Percentiles rank a stretch among this genome's conserved stretches.
phyloP scores from a whole-genome alignment of 257 asterid species.

The Schizonepeta tenuifolia region DNA sequence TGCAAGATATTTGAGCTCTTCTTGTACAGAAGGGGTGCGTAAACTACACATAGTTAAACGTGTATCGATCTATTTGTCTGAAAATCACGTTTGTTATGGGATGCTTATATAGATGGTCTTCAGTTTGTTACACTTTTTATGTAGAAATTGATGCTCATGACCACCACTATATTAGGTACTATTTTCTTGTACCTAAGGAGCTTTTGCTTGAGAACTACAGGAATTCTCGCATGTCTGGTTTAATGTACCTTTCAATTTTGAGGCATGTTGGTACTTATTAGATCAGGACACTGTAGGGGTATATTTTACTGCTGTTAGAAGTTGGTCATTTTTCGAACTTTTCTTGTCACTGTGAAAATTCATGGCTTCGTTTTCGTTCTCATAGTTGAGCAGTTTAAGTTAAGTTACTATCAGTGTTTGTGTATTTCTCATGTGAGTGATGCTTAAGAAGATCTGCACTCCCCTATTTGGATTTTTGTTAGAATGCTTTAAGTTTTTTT shows the following conservation, averaged over 20 bases:
- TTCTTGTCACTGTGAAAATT: not conserved
- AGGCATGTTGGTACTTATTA: not conserved
- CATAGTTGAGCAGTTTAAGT: not conserved
- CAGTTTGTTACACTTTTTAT: not conserved
- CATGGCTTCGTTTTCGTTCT: not conserved
- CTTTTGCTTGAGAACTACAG: not conserved
- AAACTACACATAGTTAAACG: not conserved
- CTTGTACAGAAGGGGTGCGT: not conserved
- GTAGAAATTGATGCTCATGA: not conserved
- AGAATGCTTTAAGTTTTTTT: not conserved
- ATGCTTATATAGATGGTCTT: not conserved
- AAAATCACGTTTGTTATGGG: not conserved
- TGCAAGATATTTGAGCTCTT: no score
- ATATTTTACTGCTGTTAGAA: not conserved
- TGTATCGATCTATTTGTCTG: not conserved
- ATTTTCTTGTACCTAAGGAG: not conserved
- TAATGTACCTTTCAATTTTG: not conserved
- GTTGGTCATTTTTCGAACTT: not conserved
- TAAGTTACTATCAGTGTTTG: not conserved
- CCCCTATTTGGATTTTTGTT: not conserved
- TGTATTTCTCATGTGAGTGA: not conserved
- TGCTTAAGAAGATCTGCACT: not conserved
- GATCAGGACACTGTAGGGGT: no score
- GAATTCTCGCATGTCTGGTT: not conserved
- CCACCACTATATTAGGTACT: not conserved